Evolutionary conservation across 371 early-diverging fungal genomes (phyloP).

Genomic region (Mucor sp.): DNA sequence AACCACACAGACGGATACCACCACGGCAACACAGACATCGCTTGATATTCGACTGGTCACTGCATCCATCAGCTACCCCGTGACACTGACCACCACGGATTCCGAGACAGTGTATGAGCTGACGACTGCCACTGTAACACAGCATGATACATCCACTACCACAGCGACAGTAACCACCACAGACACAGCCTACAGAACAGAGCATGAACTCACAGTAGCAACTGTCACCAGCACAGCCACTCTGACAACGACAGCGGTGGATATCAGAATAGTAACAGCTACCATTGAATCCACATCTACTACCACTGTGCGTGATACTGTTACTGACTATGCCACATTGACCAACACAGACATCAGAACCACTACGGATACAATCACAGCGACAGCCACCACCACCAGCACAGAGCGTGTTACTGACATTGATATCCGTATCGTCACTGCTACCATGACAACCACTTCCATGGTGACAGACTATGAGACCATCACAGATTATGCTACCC

Average conservation of each 20-base stretch:
- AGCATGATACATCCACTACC: neutral
- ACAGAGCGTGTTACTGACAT: neutral
- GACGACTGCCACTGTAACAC: neutral
- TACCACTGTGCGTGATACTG: neutral
- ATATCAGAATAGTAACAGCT: neutral
- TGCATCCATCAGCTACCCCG: neutral
- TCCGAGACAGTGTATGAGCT: neutral
- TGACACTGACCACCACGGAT: neutral
- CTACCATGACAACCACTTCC: neutral
- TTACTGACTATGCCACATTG: neutral
- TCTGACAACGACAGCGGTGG: neutral
- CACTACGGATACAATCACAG: neutral
- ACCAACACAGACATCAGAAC: neutral
- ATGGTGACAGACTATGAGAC: neutral
- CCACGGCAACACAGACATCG: neutral
- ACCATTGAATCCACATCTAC: neutral
- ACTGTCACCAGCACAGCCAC: neutral
- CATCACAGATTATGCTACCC: neutral
- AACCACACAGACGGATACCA: neutral
- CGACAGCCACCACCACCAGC: neutral
- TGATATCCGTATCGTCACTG: conserved; percentile 4
- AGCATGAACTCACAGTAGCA: neutral
- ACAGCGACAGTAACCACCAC: neutral
- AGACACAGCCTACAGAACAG: neutral
- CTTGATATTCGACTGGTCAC: neutral